Conservation (phyloP, 345 rosid genomes). For the Anacardium occidentale region DNA sequence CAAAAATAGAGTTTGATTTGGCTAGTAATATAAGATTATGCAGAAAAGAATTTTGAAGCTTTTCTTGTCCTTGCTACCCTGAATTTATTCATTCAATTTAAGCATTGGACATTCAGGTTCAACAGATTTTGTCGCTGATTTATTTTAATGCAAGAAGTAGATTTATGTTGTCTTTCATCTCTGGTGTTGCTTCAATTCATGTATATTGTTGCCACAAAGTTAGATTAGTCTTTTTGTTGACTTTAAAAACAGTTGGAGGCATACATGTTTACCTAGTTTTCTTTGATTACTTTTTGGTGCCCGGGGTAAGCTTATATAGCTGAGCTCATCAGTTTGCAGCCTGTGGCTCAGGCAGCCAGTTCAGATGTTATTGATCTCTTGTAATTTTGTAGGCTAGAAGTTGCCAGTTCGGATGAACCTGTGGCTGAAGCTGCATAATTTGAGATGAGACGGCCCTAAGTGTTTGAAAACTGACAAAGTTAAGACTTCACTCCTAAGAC, state of each 20-base stretch:
- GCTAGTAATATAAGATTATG: no score
- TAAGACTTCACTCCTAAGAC: background rate
- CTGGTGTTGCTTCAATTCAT: no score
- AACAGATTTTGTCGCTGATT: background rate
- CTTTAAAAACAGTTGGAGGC: background rate
- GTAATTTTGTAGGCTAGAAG: slow-evolving; percentile 44
- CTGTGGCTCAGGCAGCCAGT: background rate
- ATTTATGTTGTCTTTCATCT: background rate
- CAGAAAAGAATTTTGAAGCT: no score
- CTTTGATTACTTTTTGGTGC: background rate
- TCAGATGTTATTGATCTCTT: background rate
- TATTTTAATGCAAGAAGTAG: background rate
- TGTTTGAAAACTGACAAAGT: background rate
- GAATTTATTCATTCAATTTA: background rate
- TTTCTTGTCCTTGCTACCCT: background rate
- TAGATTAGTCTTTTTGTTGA: background rate
- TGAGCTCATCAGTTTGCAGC: background rate
- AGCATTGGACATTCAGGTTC: background rate
- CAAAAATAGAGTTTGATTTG: no score
- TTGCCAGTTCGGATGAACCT: slow-evolving; percentile 41
- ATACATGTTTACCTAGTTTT: background rate
- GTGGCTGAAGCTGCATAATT: slow-evolving; percentile 52
- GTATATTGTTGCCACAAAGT: no score
- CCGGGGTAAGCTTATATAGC: background rate
- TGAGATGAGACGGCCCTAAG: background rate